Conservation (phyloP, 73 alveolate species). For the Paramecium pentaurelia region DNA sequence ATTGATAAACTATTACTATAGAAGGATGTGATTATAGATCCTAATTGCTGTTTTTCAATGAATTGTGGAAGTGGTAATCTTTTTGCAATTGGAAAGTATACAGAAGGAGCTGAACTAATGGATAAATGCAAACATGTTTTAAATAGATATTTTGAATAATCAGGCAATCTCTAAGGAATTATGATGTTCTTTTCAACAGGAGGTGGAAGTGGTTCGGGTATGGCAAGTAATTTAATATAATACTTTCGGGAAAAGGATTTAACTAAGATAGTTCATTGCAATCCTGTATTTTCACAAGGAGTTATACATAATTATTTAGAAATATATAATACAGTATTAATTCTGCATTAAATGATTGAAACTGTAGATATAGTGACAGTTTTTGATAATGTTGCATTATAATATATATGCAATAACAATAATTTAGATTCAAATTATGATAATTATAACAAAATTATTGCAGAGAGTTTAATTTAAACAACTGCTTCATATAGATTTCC, state of each 20-base stretch:
- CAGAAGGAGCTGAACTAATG: slow-evolving; percentile 51
- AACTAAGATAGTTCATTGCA: neutral
- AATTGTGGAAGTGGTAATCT: neutral
- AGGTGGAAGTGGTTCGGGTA: slow-evolving; percentile 53
- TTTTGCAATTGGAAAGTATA: slow-evolving; percentile 33
- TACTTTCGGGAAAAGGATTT: slow-evolving; percentile 23
- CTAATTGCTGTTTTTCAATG: neutral
- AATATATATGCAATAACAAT: neutral
- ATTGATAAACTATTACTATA: neutral
- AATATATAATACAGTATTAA: slow-evolving; percentile 6
- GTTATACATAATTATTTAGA: neutral
- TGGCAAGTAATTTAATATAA: slow-evolving; percentile 14
- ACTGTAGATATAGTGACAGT: slow-evolving; percentile 12
- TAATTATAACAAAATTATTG: neutral
- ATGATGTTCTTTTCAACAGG: slow-evolving; percentile 12
- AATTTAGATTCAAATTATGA: neutral
- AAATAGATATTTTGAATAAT: slow-evolving; percentile 25
- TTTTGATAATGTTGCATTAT: slow-evolving; percentile 29
- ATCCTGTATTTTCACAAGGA: neutral
- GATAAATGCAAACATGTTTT: neutral
- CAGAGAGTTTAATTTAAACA: neutral
- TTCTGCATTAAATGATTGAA: slow-evolving; percentile 5
- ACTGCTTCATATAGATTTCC: slow-evolving; percentile 69
- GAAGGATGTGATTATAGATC: neutral
- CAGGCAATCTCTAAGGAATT: slow-evolving; percentile 2